Base-by-base conservation (phyloP, 306 rosid genomes). In the Castanospermum australe region DNA sequence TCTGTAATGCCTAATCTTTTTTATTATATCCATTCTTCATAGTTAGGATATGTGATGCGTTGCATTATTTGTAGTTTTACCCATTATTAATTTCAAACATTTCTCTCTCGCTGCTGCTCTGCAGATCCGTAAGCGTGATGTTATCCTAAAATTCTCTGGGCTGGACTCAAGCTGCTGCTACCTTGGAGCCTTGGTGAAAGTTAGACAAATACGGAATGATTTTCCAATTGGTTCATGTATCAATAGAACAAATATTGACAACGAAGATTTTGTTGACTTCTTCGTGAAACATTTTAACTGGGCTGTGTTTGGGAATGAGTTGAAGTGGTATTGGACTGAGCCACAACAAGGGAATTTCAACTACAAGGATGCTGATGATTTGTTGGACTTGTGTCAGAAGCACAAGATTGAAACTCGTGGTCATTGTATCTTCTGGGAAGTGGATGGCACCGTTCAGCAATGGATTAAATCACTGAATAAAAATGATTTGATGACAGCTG, bases 291-390 rank as follows among this genome's bases (percentile, higher is more conserved):
- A 93, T 78, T 93, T 95, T 81, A 95, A 93, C 85, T 96, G 99
- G 99, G 97, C 96, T 14, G 97, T 89, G 60, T 96, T 96, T 76
- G 99, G 97, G 18, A 96, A 96, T 71, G 99, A 93, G 84, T 78
- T 96, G 85, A 96, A 96, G 84, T 96, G 97, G 99, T 88, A 88
- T 66, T 96, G 94, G 99, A 96, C 98, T 2, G 99, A 96, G 68
- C 73, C 96, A 24, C 96, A 93, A 10, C 79, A 82, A 56, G 99
- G 98, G n/a, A 93, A 78, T 2, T 74, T 96, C 35, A 93, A 93
- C 84, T 90, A 93, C 82, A 86, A 83, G 61, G 99, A 96, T 62
- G 98, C 97, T 3, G 96, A 96, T 81, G 99, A 89, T 18, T 71
- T 96, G 80, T 72, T 93, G 62, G 87, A 80, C 72, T 76, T 90